phyloP scores from a whole-genome alignment of 345 rosid genomes.

The Brassica rapa region DNA sequence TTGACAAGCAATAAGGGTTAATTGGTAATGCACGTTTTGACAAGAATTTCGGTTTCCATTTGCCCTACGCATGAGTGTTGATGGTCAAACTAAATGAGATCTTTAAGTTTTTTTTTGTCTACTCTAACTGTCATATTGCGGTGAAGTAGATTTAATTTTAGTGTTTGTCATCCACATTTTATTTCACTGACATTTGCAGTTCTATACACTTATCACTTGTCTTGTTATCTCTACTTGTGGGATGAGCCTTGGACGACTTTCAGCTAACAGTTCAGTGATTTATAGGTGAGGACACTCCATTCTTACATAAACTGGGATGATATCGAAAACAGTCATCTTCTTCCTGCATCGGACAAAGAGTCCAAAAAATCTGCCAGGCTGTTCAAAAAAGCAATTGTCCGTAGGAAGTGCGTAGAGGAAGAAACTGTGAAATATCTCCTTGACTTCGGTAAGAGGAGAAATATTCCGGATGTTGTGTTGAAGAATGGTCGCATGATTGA shows the following conservation, averaged over 20 bases:
- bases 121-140: not conserved
- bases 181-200: slow-evolving; percentile 3
- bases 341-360: slow-evolving; percentile 65
- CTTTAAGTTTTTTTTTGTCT: not conserved
- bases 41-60: slow-evolving; percentile 7
- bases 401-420: slow-evolving; percentile 68
- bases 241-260: slow-evolving; percentile 10
- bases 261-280: slow-evolving; percentile 25
- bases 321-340: slow-evolving; percentile 64
- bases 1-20: not conserved
- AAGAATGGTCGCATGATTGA: slow-evolving; percentile 68
- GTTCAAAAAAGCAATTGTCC: slow-evolving; percentile 82
- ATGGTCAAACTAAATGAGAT: slow-evolving; percentile 2
- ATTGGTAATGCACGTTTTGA: not conserved
- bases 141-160: not conserved
- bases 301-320: slow-evolving; percentile 88
- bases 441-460: slow-evolving; percentile 96
- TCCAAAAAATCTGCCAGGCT: slow-evolving; percentile 71
- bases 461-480: slow-evolving; percentile 69
- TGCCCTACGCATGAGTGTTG: slow-evolving; percentile 12
- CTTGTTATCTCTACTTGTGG: not conserved
- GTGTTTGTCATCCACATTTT: slow-evolving; percentile 11
- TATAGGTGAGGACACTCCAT: slow-evolving; percentile 87
- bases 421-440: slow-evolving; percentile 76
- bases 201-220: not conserved